Evolutionary conservation across 164 flowering plant species (phyloP), one percentile per base, ranked within the genome.

Genomic region (Sextonia rubra): DNA sequence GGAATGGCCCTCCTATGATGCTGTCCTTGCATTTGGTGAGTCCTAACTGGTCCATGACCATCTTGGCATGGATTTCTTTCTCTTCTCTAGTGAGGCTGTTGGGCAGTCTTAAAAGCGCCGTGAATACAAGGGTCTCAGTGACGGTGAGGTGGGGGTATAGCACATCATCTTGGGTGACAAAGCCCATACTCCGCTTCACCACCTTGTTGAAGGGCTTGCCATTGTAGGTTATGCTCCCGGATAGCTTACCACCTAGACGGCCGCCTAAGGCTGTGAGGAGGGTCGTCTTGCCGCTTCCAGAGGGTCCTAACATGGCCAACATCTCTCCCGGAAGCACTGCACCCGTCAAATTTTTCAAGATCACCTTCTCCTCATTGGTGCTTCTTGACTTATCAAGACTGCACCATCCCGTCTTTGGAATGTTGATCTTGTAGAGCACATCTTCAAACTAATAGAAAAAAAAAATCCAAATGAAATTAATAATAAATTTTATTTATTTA

Each of bases 231-330:
- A 91, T 84, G 72, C 22, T 66, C 26, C 98, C 98, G 0, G 23
- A 14, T 0, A 87, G 84, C 5, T 58, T n/a, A 0, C 87, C 87
- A 4, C 79, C 77, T 0, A 87, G 87, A 0, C 91, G 80, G 12
- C 97, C 97, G 0, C 91, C 94, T 0, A 93, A 73, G 11, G 93
- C 97, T 0, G 93, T 87, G 0, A 93, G 73, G 1, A 90, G 83
- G 2, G 97, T 91, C 5, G 98, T 91, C 82, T 93, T 93, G 74
- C 98, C 98, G 25, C 94, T 85, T 55, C 98, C 98, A 0, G 98
- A 93, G 1, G 98, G 98, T 24, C 98, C 98, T 15, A 90, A 58
- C 89, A 90, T 85, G 47, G 96, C 97, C 17, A 92, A 75, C 82
- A 92, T 83, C 74, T 92, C 97, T 0, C 95, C 96, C 1, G 97